Conservation (phyloP, 2,329 filamentous ascomycete species). For the Geosmithia flava region DNA sequence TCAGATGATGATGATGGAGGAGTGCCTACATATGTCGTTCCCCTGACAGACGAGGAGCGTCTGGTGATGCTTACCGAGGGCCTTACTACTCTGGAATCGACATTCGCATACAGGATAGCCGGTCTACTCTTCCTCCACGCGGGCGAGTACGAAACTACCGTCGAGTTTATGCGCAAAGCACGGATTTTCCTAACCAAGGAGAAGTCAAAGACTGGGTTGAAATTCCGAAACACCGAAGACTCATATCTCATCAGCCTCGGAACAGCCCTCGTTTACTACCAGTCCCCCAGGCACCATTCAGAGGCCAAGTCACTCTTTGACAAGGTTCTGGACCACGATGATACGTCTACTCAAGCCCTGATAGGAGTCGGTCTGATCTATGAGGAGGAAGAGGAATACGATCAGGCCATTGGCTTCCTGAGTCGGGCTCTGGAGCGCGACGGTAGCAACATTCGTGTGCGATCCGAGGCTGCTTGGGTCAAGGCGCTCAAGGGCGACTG, state of each 20-base stretch:
- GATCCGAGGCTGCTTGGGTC: constrained; percentile 85
- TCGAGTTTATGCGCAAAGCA: constrained; percentile 68
- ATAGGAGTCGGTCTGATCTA: constrained; percentile 86
- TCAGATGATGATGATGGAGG: constrained; percentile 48
- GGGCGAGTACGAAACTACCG: constrained; percentile 74
- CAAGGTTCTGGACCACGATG: constrained; percentile 62
- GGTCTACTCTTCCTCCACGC: constrained; percentile 72
- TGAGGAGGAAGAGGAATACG: constrained; percentile 85
- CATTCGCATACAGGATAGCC: constrained; percentile 73
- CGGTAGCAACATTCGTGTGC: constrained; percentile 61
- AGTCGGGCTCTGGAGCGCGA: constrained; percentile 64
- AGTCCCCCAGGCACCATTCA: constrained; percentile 77
- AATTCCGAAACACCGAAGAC: constrained; percentile 58
- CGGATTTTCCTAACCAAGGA: constrained; percentile 48
- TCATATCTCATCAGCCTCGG: constrained; percentile 66
- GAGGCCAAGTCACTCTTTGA: constrained; percentile 85
- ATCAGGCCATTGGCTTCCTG: constrained; percentile 70
- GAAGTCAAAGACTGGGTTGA: constrained; percentile 53
- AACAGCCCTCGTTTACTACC: constrained; percentile 82
- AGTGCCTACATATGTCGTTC: constrained; percentile 38
- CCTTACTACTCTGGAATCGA: constrained; percentile 53
- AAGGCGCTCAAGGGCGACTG: constrained; percentile 74
- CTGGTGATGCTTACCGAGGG: constrained; percentile 71
- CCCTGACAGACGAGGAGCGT: constrained; percentile 64
- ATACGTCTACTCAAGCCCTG: constrained; percentile 65